Percentiles rank a stretch among this genome's conserved stretches.
These are phyloP conservation scores for Penicillium salamii DNA, from an alignment of 495 filamentous ascomycete genomes.

Conservation along the genomic window DNA sequence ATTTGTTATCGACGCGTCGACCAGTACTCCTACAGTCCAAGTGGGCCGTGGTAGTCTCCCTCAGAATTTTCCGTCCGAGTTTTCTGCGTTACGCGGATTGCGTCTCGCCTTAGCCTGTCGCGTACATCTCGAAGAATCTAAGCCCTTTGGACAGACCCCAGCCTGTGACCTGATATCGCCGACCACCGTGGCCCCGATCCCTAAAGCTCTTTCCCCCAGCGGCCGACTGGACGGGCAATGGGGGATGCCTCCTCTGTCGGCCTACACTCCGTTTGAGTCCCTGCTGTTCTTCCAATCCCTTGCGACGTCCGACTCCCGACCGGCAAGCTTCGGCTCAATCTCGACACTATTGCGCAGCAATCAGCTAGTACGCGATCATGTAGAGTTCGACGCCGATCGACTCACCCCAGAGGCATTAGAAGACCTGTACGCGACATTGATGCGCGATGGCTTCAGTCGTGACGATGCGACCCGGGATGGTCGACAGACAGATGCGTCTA, in stretches of 20 bases:
- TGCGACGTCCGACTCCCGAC: slow-evolving; percentile 59
- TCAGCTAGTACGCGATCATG: slow-evolving; percentile 61
- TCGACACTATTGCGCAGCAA: slow-evolving; percentile 72
- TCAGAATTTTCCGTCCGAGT: slow-evolving; percentile 2
- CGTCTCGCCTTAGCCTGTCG: slow-evolving; percentile 4
- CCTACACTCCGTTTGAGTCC: slow-evolving; percentile 83
- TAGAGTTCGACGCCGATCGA: slow-evolving; percentile 66
- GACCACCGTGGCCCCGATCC: slow-evolving; percentile 46
- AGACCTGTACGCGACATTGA: slow-evolving; percentile 68
- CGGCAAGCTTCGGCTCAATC: slow-evolving; percentile 65
- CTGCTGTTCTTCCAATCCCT: slow-evolving; percentile 88
- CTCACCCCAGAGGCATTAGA: slow-evolving; percentile 76
- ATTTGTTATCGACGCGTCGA: background rate
- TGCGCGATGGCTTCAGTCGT: slow-evolving; percentile 66
- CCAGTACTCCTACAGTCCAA: no score
- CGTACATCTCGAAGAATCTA: slow-evolving; percentile 1
- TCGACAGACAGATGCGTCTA: slow-evolving; percentile 23
- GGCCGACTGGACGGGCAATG: slow-evolving; percentile 46
- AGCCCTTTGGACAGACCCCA: background rate
- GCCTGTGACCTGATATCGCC: slow-evolving; percentile 7
- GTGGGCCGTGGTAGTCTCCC: slow-evolving; percentile 1
- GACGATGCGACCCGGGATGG: slow-evolving; percentile 25
- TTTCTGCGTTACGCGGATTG: slow-evolving; percentile 7
- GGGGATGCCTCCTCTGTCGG: slow-evolving; percentile 55
- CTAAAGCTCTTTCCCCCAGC: slow-evolving; percentile 34